These are phyloP conservation scores for Fusarium agapanthi DNA, from an alignment of 2,329 filamentous ascomycete species.

Conservation along the genomic window DNA sequence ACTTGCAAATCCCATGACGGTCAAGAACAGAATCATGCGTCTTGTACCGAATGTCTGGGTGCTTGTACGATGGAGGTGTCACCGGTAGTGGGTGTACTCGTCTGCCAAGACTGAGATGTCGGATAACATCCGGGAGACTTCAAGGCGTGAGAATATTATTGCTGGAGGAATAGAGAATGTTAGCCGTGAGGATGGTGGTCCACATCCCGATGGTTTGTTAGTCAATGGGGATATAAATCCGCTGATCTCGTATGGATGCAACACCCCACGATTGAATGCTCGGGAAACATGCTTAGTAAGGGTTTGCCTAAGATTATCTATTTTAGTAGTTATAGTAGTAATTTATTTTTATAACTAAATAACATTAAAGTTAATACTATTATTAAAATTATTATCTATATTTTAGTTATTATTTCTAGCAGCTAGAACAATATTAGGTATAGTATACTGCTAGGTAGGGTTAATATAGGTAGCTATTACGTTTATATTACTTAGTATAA, in stretches of 20 bases:
- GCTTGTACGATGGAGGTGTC: background rate
- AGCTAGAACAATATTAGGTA: too few relatives aligned
- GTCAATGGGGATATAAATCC: conserved; percentile 1
- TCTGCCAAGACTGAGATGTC: background rate
- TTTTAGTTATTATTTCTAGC: too few relatives aligned
- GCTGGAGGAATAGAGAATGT: background rate
- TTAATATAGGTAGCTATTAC: too few relatives aligned
- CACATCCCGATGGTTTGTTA: conserved; percentile 7
- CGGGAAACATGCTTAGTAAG: conserved; percentile 19
- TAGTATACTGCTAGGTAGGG: too few relatives aligned
- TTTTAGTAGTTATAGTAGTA: too few relatives aligned
- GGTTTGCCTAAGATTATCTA: too few relatives aligned
- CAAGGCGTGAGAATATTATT: background rate
- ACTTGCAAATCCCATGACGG: conserved; percentile 19
- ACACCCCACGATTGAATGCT: conserved; percentile 6
- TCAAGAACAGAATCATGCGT: background rate
- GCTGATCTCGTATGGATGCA: conserved; percentile 23
- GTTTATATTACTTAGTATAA: too few relatives aligned
- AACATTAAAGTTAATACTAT: too few relatives aligned
- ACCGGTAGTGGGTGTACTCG: conserved; percentile 7
- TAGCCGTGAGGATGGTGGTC: background rate
- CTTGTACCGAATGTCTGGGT: background rate
- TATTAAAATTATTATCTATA: too few relatives aligned
- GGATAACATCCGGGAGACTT: background rate
- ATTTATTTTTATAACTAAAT: too few relatives aligned